Conservation (phyloP, 805 yeast species). For the Maudiozyma bulderi region DNA sequence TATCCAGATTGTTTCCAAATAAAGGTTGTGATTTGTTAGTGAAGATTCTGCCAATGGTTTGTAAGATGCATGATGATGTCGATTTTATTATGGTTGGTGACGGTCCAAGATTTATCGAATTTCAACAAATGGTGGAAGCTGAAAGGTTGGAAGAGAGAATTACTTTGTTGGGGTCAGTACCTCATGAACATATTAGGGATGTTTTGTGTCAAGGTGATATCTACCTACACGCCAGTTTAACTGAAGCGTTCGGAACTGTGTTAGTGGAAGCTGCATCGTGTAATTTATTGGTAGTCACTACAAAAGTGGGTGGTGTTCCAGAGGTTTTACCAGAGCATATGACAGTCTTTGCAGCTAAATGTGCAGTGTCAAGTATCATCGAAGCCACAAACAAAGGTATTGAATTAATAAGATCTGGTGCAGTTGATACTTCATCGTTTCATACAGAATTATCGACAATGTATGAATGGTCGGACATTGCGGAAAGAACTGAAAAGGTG, state of each 20-base stretch:
- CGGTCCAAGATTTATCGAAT: conserved; percentile 89
- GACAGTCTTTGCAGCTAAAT: conserved; percentile 83
- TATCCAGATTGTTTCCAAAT: conserved; percentile 86
- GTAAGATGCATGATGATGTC: conserved; percentile 51
- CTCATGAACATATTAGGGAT: conserved; percentile 87
- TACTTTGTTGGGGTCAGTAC: conserved; percentile 71
- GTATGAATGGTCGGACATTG: conserved; percentile 92
- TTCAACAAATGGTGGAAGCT: conserved; percentile 91
- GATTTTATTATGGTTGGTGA: conserved; percentile 88
- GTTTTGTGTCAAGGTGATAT: conserved; percentile 92
- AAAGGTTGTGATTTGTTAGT: conserved; percentile 88
- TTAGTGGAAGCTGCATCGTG: conserved; percentile 96
- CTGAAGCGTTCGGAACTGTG: conserved; percentile 97
- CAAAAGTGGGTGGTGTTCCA: conserved; percentile 95
- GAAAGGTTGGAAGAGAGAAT: conserved; percentile 82
- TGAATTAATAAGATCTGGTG: conserved; percentile 40
- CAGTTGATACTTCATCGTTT: conserved; percentile 63
- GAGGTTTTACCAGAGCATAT: conserved; percentile 89
- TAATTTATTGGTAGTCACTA: conserved; percentile 86
- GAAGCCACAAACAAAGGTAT: conserved; percentile 68
- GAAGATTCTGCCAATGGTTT: conserved; percentile 77
- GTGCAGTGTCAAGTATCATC: conserved; percentile 70
- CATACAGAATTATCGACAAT: conserved; percentile 68
- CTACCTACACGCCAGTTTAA: conserved; percentile 83
- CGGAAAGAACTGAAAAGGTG: conserved; percentile 73